Conservation (phyloP, 2,329 filamentous ascomycete genomes). For the Passalora sequoiae region DNA sequence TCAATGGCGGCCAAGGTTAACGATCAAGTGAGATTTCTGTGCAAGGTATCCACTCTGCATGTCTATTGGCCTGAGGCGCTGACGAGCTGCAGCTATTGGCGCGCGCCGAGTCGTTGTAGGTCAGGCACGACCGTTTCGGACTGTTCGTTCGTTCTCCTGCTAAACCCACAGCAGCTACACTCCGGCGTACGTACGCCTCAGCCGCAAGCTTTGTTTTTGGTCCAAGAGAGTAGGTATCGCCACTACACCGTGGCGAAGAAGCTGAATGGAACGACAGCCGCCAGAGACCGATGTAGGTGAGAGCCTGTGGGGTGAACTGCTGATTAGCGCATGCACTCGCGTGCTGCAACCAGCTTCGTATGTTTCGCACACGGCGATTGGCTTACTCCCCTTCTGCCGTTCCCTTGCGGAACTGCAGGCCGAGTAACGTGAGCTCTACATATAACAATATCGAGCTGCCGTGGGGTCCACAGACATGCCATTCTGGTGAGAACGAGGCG, state of each 20-base stretch:
- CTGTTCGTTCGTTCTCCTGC: slow-evolving; percentile 5
- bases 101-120: slow-evolving; percentile 12
- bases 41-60: slow-evolving; percentile 14
- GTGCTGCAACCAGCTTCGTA: slow-evolving; percentile 7
- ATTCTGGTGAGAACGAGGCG: background rate
- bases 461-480: slow-evolving; percentile 1
- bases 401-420: slow-evolving; percentile 15
- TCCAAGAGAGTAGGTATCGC: slow-evolving; percentile 17
- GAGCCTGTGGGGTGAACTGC: slow-evolving; percentile 5
- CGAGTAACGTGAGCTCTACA: background rate
- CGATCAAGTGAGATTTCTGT: slow-evolving; percentile 17
- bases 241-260: slow-evolving; percentile 18
- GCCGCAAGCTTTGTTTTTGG: slow-evolving; percentile 13
- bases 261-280: no score
- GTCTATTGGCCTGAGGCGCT: slow-evolving; percentile 23
- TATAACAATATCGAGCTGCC: slow-evolving; percentile 8
- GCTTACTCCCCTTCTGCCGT: slow-evolving; percentile 6
- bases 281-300: slow-evolving; percentile 8
- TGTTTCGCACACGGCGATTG: slow-evolving; percentile 7
- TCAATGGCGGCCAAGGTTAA: slow-evolving; percentile 22
- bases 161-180: slow-evolving; percentile 14
- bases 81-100: slow-evolving; percentile 13
- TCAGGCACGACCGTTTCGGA: slow-evolving; percentile 14
- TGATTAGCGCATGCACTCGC: slow-evolving; percentile 5
- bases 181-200: slow-evolving; percentile 19